Evolutionary conservation across 352 stramenopile genomes (phyloP).

Genomic region (Globisporangium okanoganense): DNA sequence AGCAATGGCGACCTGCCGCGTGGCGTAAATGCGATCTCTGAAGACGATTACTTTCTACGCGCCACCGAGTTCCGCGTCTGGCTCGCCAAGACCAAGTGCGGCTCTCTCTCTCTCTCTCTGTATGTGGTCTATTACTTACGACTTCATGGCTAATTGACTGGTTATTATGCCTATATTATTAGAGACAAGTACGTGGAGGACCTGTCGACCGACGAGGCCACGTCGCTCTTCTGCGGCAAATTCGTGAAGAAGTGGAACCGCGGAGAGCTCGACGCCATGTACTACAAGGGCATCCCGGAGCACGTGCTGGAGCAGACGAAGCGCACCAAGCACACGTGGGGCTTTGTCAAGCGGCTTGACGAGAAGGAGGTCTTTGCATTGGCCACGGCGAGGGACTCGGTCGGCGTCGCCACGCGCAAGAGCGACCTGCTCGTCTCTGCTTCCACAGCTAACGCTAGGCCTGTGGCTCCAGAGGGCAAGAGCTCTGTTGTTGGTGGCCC

Average conservation of each 20-base stretch:
- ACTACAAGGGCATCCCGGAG: conserved; percentile 60
- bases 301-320: conserved; percentile 61
- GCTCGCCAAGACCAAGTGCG: conserved; percentile 51
- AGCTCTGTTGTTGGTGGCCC: no score
- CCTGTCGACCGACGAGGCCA: conserved; percentile 53
- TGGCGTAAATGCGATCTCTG: conserved; percentile 27
- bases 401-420: conserved; percentile 64
- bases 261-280: conserved; percentile 49
- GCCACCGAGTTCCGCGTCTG: conserved; percentile 73
- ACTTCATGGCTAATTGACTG: neutral
- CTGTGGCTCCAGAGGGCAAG: neutral
- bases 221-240: conserved; percentile 42
- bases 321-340: conserved; percentile 69
- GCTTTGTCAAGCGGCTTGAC: conserved; percentile 51
- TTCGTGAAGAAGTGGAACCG: conserved; percentile 70
- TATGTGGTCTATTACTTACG: neutral
- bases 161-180: neutral
- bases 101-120: no score
- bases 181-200: conserved; percentile 72
- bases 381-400: conserved; percentile 62
- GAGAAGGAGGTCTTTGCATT: conserved; percentile 62
- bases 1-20: conserved; percentile 13
- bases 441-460: neutral
- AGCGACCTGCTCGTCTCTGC: conserved; percentile 25
- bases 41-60: conserved; percentile 69